Evolutionary conservation across 345 rosid species (phyloP).

Genomic region (Eucalyptus viminalis): DNA sequence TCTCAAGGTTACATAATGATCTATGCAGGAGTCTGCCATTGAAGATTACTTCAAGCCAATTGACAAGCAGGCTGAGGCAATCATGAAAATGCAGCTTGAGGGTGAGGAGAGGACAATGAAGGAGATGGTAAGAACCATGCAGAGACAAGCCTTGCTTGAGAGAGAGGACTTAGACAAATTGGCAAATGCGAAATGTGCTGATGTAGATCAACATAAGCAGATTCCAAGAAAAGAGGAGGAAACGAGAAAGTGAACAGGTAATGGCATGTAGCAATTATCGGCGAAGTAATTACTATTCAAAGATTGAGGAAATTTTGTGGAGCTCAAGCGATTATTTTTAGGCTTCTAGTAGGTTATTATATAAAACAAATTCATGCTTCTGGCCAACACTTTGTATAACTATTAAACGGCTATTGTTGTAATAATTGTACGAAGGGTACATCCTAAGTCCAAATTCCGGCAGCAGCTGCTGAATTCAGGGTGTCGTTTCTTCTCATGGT

Average conservation of each 20-base stretch:
- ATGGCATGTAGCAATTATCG: background rate
- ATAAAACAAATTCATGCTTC: background rate
- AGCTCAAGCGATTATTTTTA: background rate
- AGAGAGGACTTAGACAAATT: constrained; percentile 40
- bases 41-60: constrained; percentile 80
- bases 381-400: background rate
- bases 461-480: background rate
- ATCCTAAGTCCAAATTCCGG: background rate
- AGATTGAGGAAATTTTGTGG: background rate
- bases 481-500: background rate
- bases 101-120: constrained; percentile 73
- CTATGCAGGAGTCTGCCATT: constrained; percentile 62
- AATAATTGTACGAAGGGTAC: background rate
- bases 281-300: background rate
- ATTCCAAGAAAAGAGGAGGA: background rate
- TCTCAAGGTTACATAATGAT: background rate
- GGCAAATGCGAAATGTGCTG: constrained; percentile 2
- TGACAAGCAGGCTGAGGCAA: constrained; percentile 61
- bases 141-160: constrained; percentile 43
- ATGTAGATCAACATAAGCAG: constrained; percentile 1
- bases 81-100: constrained; percentile 81
- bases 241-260: background rate
- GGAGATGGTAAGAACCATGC: constrained; percentile 55
- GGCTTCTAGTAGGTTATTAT: background rate
- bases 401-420: background rate